Evolutionary conservation across 2,329 filamentous ascomycete species (phyloP).

Genomic region (Xylogone sp.): DNA sequence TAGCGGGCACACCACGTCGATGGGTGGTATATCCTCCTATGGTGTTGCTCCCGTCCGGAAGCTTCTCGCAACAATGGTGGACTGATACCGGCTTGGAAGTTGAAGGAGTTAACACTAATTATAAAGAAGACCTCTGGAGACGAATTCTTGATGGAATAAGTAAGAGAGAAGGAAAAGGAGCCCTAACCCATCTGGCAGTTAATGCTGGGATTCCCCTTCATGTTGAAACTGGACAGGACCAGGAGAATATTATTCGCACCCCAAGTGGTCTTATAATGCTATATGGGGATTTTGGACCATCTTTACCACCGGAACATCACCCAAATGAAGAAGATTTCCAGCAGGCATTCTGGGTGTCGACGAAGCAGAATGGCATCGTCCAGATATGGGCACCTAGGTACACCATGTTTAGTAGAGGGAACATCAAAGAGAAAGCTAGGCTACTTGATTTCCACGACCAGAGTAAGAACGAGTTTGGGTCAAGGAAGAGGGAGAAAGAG

Average conservation of each 20-base stretch:
- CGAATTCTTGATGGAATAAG: slow-evolving; percentile 45
- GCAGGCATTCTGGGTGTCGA: slow-evolving; percentile 72
- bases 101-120: not conserved
- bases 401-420: slow-evolving; percentile 94
- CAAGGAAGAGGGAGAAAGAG: slow-evolving; percentile 4
- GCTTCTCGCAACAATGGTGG: slow-evolving; percentile 43
- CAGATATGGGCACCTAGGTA: slow-evolving; percentile 87
- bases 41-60: slow-evolving; percentile 55
- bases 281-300: slow-evolving; percentile 69
- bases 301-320: slow-evolving; percentile 10
- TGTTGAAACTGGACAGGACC: slow-evolving; percentile 5
- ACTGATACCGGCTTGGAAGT: slow-evolving; percentile 10
- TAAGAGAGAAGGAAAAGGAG: slow-evolving; percentile 31
- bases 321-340: slow-evolving; percentile 50
- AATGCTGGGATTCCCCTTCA: slow-evolving; percentile 59
- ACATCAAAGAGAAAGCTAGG: slow-evolving; percentile 82
- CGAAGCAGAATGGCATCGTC: slow-evolving; percentile 72
- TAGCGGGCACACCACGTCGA: slow-evolving; percentile 41
- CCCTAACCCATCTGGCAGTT: slow-evolving; percentile 53
- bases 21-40: slow-evolving; percentile 61
- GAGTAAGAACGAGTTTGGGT: not conserved
- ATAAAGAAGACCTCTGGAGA: slow-evolving; percentile 40
- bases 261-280: slow-evolving; percentile 68
- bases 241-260: slow-evolving; percentile 68
- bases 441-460: slow-evolving; percentile 51